These are phyloP conservation scores for Pseudopithomyces maydicus DNA, from an alignment of 2,329 filamentous ascomycete species.

Conservation along the genomic window DNA sequence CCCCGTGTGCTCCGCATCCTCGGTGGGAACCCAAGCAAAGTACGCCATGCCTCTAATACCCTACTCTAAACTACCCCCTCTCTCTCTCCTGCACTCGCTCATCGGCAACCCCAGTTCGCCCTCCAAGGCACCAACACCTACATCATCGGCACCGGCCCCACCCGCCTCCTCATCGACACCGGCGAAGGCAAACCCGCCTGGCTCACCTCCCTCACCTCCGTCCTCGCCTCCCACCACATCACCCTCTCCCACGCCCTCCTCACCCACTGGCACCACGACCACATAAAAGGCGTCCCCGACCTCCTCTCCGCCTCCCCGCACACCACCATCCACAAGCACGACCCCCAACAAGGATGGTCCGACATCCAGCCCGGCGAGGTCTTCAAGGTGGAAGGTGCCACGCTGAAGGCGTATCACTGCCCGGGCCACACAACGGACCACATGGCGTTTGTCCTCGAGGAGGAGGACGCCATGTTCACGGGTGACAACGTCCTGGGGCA, in stretches of 20 bases:
- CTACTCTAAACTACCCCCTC: too few species aligned
- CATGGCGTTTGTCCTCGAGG: constrained; percentile 75
- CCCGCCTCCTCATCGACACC: constrained; percentile 85
- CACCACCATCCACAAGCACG: constrained; percentile 69
- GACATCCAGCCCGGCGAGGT: constrained; percentile 63
- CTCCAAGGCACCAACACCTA: constrained; percentile 92
- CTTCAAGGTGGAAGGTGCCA: constrained; percentile 66
- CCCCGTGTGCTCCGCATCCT: constrained; percentile 80
- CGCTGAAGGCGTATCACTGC: constrained; percentile 68
- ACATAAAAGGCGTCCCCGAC: constrained; percentile 76
- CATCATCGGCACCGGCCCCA: constrained; percentile 75
- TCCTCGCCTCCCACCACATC: constrained; percentile 71
- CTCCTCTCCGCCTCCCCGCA: constrained; percentile 68
- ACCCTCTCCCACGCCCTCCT: constrained; percentile 73
- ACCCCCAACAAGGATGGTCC: constrained; percentile 56
- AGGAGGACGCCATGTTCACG: constrained; percentile 84
- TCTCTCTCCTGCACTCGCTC: constrained; percentile 11
- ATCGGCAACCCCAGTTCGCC: constrained; percentile 57
- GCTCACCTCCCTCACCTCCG: constrained; percentile 67
- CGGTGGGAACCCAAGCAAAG: constrained; percentile 88
- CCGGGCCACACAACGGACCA: constrained; percentile 85
- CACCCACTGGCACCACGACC: constrained; percentile 93
- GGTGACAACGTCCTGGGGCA: constrained; percentile 89
- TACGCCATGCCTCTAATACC: constrained; percentile 36
- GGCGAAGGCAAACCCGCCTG: constrained; percentile 81